Evolutionary conservation across 192 early-diverging fungal genomes (phyloP), one percentile per base, ranked within the genome.

Genomic region (Podila horticola): DNA sequence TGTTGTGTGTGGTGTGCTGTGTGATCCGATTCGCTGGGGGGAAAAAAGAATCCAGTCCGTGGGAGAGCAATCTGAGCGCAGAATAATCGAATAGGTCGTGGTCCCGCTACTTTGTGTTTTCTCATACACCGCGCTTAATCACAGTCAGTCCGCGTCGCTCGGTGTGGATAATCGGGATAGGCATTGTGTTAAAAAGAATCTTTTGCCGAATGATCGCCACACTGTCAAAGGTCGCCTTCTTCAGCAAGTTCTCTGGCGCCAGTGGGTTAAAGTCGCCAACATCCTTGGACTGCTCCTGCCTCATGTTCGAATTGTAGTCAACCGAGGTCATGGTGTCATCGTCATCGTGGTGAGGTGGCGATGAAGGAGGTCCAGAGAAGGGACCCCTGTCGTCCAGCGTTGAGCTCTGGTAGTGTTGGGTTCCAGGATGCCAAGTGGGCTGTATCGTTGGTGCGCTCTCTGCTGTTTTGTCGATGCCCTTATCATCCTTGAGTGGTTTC

Each of bases 121-220:
- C 7, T 66, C 64, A 79, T 62, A 79, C 75, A 0, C 77, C 77
- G 1, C 77, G 71, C 34, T 73, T 81, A 63, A 81, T 81, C 10
- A 69, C 60, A 12, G 77, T 81, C 28, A 81, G 33, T 38, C 77
- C 77, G 19, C 77, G 64, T 48, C 77, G 77, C 26, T 81, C 77
- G 12, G 62, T 51, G 38, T 81, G 77, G 48, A 81, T 81, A 29
- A 81, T 81, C 9, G 77, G 77, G 28, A 71, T 59, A 17, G 77
- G 77, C 77, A 81, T 81, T 2, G 62, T 45, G 51, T 81, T 81
- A 62, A 81, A 81, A 4, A 81, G 67, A 15, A 81, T 73, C 62
- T 73, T 81, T 69, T 81, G 61, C 2, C 77, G 77, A 57, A 81
- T 81, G 29, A 81, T 64, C 3, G 77, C 77, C 10, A 81, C 66